Evolutionary conservation across 345 rosid species (phyloP), one percentile per base, ranked within the genome.

Genomic region (Cardamine chenopodiifolia): DNA sequence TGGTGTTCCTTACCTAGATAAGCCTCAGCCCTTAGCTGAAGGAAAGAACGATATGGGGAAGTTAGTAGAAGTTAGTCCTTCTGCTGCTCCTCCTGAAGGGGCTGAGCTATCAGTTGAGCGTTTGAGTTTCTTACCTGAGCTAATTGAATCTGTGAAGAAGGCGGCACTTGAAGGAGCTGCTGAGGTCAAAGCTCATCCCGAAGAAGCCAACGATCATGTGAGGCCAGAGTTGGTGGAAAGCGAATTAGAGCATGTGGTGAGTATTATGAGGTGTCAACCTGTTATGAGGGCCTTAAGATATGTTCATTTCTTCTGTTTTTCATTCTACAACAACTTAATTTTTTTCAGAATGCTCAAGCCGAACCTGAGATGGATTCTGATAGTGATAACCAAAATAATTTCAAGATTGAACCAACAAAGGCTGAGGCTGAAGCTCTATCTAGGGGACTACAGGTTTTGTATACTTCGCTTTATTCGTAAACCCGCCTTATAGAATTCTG

Each of bases 381-480:
- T 76, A 82, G 73, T 35, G 88, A 88, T 22, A 85, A 78, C 78
- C 48, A 81, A 64, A 76, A 82, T 64, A 81, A 68, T 37, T 83
- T 81, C 58, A 88, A 85, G 85, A 95, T 95, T 75, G 99, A 95
- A 85, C 92, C 84, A 47, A 95, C 98, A 59, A 88, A 88, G 57
- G 99, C 99, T 0, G 99, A 95, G 85, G 94, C 87, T 66, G 98
- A 95, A 85, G 98, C 99, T 47, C 84, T 81, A 75, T 86, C 90
- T 35, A 86, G 90, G 73, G 99, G 99, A 78, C 80, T 95, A 76
- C 99, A 92, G 96, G 99, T 92, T 73, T 23, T 61, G 55, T 60
- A 39, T 11, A 22, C 20, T 26, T 57, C 0, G 3, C 60, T 39
- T 31, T 74, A 12, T 54, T 53, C 35, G 50, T 26, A 8, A 56